Evolutionary conservation across 2,329 filamentous ascomycete genomes (phyloP).

Genomic region (Penicillium verrucosum): DNA sequence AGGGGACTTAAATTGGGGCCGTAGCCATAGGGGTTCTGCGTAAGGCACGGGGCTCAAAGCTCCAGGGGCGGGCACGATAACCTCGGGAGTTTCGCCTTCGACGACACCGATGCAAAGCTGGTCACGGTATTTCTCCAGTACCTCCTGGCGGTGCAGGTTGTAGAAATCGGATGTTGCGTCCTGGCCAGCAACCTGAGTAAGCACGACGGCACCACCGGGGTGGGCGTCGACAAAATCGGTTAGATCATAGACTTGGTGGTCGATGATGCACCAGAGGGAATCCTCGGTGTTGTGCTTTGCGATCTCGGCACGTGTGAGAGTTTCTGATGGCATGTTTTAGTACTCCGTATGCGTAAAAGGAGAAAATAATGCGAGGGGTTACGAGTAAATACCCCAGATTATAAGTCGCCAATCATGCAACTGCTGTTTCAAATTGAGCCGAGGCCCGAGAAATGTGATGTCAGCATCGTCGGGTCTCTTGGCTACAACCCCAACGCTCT

Average conservation of each 20-base stretch:
- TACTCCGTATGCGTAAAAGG: not conserved
- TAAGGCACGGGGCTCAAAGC: slow-evolving; percentile 77
- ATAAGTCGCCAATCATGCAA: slow-evolving; percentile 12
- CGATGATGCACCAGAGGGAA: slow-evolving; percentile 78
- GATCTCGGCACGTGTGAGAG: slow-evolving; percentile 57
- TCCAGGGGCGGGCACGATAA: slow-evolving; percentile 66
- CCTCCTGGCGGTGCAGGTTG: slow-evolving; percentile 87
- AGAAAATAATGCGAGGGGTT: not conserved
- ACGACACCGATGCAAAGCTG: slow-evolving; percentile 72
- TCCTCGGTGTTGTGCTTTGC: slow-evolving; percentile 73
- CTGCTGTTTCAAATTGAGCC: slow-evolving; percentile 15
- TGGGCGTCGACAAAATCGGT: slow-evolving; percentile 83
- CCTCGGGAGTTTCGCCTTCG: slow-evolving; percentile 69
- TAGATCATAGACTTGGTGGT: slow-evolving; percentile 82
- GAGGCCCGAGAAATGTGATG: slow-evolving; percentile 16
- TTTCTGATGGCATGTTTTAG: slow-evolving; percentile 22
- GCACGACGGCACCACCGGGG: slow-evolving; percentile 75
- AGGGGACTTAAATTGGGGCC: slow-evolving; percentile 70
- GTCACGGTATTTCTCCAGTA: slow-evolving; percentile 72
- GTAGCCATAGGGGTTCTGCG: slow-evolving; percentile 79
- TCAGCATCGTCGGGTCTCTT: not conserved
- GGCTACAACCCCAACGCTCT: not conserved
- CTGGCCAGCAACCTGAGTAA: slow-evolving; percentile 74
- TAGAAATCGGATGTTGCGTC: slow-evolving; percentile 84
- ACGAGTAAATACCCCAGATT: slow-evolving; percentile 14